phyloP scores from a whole-genome alignment of 768 basidiomycete genomes.

The Auricularia cornea region DNA sequence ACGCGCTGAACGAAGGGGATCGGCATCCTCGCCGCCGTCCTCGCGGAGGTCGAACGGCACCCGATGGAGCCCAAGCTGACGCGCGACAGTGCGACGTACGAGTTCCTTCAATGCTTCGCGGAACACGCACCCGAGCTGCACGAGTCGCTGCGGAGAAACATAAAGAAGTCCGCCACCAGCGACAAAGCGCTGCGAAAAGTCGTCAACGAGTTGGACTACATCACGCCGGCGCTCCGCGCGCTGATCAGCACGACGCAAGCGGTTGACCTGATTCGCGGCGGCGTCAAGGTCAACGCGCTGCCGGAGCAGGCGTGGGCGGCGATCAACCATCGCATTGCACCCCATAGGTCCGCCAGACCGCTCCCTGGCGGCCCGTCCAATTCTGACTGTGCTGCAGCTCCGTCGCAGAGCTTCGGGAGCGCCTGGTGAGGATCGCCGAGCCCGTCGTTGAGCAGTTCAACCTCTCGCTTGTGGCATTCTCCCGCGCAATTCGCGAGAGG shows the following conservation, averaged over 20 bases:
- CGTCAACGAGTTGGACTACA: constrained; percentile 30
- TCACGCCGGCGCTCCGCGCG: constrained; percentile 33
- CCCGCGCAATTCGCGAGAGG: constrained; percentile 25
- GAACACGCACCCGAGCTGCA: constrained; percentile 52
- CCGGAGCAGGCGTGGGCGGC: constrained; percentile 65
- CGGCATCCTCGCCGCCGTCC: constrained; percentile 64
- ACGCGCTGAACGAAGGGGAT: constrained; percentile 43
- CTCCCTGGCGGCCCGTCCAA: too few species aligned
- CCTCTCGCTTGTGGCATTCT: constrained; percentile 53
- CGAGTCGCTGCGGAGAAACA: constrained; percentile 34
- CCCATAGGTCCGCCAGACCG: constrained; percentile 44
- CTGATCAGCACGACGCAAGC: constrained; percentile 69
- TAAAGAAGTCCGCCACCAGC: constrained; percentile 38
- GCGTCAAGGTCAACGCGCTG: constrained; percentile 69
- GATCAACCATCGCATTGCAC: constrained; percentile 65
- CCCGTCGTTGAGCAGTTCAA: constrained; percentile 45
- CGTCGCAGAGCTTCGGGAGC: constrained; percentile 37
- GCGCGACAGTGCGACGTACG: constrained; percentile 50
- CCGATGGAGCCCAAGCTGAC: constrained; percentile 37
- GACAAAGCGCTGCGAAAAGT: constrained; percentile 44
- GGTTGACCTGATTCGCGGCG: constrained; percentile 53
- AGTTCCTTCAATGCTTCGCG: constrained; percentile 55
- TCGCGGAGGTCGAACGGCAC: constrained; percentile 60
- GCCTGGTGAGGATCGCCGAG: constrained; percentile 35
- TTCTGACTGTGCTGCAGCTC: too few species aligned